Base-by-base conservation (phyloP, 257 asterid species). In the Plantago major region DNA sequence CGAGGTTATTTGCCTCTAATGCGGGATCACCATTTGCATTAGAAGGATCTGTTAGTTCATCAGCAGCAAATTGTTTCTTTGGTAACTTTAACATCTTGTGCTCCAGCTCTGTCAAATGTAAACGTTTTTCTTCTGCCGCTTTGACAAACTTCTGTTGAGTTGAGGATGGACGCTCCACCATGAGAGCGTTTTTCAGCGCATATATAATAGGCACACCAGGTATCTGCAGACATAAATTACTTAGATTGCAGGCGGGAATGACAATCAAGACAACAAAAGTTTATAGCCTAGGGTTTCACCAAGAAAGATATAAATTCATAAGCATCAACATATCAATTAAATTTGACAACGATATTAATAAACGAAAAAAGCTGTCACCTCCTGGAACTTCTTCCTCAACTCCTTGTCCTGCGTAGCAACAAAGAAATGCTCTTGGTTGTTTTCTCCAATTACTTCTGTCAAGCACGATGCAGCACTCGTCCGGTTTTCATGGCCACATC, bases 331-430 rank as follows among this genome's bases (percentile, higher is more conserved):
- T 11, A 51, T 12, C 67, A 64, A n/a, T n/a, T n/a, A n/a, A n/a
- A n/a, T n/a, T n/a, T n/a, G n/a, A n/a, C n/a, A n/a, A n/a, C n/a
- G n/a, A n/a, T n/a, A n/a, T n/a, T n/a, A 11, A 17, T 14, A 15
- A 8, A 0, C 12, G 5, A 33, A 30, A 22, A 13, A 42, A 43
- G 45, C 5, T 16, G n/a, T 47, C 50, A 91, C 99, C 99, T 89
- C 82, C 65, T 83, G 88, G 38, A 89, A 74, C 73, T 74, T 76
- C 71, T 73, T 78, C 70, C 97, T 78, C 64, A 89, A 72, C 66
- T 80, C 94, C 14, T 86, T 88, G 74, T 92, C 99, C 73, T 89
- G 99, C 9, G 97, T 80, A 62, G 94, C 96, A 71, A 92, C 91
- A 85, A 81, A 89, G 71, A 89, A 86, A 70, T 84, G 97, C 71